A percentile compares a stretch with the other conserved stretches of the same genome.
Evolutionary conservation across 768 basidiomycete genomes (phyloP).

Genomic region (Serendipita sp.): DNA sequence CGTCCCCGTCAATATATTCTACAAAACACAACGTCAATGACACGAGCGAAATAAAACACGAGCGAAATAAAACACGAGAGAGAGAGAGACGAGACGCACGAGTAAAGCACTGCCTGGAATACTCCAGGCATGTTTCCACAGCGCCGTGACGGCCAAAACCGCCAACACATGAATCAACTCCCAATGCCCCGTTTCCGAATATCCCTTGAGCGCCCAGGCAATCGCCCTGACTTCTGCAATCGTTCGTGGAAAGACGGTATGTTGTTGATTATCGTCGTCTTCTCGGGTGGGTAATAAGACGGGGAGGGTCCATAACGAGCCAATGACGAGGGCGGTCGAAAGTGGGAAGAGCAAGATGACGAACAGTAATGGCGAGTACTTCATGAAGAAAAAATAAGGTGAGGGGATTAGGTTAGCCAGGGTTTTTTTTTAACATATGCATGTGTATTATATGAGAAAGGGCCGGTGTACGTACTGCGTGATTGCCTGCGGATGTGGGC

Average conservation of each 20-base stretch:
- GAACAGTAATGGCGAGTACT: constrained; percentile 42
- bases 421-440: no score
- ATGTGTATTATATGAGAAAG: no score
- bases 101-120: constrained; percentile 87
- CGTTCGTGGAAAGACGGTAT: constrained; percentile 45
- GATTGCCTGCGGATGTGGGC: background rate
- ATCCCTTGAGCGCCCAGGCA: constrained; percentile 58
- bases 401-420: no score
- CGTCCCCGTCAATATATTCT: constrained; percentile 85
- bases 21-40: constrained; percentile 1
- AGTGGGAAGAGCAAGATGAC: constrained; percentile 52
- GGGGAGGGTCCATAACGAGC: constrained; percentile 38
- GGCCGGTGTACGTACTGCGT: constrained; percentile 9
- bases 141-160: constrained; percentile 66
- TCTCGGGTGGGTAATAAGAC: constrained; percentile 19
- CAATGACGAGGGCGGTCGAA: constrained; percentile 38
- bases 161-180: constrained; percentile 62
- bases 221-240: constrained; percentile 59
- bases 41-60: no score
- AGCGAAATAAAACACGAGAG: background rate
- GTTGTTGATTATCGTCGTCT: constrained; percentile 22
- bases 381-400: background rate
- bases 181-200: constrained; percentile 50
- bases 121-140: constrained; percentile 98
- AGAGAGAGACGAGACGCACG: constrained; percentile 26